phyloP scores from a whole-genome alignment of 768 basidiomycete species.

The Sistotremastrum suecicum region DNA sequence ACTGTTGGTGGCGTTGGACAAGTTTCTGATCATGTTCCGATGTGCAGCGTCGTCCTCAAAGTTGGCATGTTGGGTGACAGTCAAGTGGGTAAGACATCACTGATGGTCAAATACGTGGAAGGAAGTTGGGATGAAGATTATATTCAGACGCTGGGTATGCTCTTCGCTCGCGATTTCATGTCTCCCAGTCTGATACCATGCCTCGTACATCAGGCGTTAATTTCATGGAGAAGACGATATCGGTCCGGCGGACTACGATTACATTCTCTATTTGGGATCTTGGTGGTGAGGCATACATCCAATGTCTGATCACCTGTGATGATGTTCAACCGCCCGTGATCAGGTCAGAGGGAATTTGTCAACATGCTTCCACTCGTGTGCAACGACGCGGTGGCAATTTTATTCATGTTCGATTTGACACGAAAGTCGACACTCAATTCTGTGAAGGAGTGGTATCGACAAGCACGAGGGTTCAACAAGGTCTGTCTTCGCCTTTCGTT shows the following conservation, averaged over 20 bases:
- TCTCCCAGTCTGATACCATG: slow-evolving; percentile 2
- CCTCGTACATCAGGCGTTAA: slow-evolving; percentile 59
- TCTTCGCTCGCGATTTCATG: slow-evolving; percentile 1
- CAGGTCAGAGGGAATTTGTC: slow-evolving; percentile 88
- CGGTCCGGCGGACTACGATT: slow-evolving; percentile 94
- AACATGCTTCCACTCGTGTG: slow-evolving; percentile 98
- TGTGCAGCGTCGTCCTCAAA: slow-evolving; percentile 78
- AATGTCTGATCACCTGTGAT: background rate
- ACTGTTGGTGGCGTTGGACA: background rate
- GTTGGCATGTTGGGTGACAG: slow-evolving; percentile 99
- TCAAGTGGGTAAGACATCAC: slow-evolving; percentile 96
- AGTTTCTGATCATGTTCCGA: slow-evolving; percentile 1
- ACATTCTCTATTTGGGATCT: slow-evolving; percentile 99
- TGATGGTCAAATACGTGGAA: slow-evolving; percentile 99
- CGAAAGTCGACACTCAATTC: slow-evolving; percentile 96
- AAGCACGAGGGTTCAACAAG: slow-evolving; percentile 98
- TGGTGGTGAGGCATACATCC: slow-evolving; percentile 30
- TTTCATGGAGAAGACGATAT: slow-evolving; percentile 99
- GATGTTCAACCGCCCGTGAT: background rate
- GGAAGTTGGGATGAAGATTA: slow-evolving; percentile 98
- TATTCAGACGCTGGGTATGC: slow-evolving; percentile 93
- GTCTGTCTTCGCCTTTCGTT: slow-evolving; percentile 26
- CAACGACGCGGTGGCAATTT: slow-evolving; percentile 97
- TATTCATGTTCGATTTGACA: slow-evolving; percentile 99
- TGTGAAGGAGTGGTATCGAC: slow-evolving; percentile 99